These are phyloP conservation scores for Candida sp. DNA, from an alignment of 1,139 yeast genomes.

Conservation along the genomic window DNA sequence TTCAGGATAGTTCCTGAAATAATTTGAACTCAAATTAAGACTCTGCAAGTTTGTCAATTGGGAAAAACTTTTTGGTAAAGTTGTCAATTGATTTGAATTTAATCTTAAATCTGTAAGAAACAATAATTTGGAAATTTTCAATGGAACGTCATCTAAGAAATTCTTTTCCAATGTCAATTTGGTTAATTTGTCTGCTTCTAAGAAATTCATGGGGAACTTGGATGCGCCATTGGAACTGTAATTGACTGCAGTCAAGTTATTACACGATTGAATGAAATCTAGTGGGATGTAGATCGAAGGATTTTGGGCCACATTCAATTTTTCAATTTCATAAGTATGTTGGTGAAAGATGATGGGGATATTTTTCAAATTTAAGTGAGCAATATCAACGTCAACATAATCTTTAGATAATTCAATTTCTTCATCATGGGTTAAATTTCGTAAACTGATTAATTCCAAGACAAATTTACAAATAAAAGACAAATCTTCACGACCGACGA, in stretches of 20 bases:
- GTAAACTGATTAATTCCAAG: slow-evolving; percentile 67
- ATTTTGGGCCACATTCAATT: slow-evolving; percentile 81
- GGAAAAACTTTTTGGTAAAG: slow-evolving; percentile 62
- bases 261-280: slow-evolving; percentile 83
- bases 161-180: slow-evolving; percentile 78
- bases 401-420: slow-evolving; percentile 63
- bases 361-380: slow-evolving; percentile 73
- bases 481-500: slow-evolving; percentile 84
- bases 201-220: slow-evolving; percentile 68
- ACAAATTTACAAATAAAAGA: slow-evolving; percentile 84
- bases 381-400: slow-evolving; percentile 72
- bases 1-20: slow-evolving; percentile 65
- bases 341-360: slow-evolving; percentile 83
- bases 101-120: slow-evolving; percentile 57
- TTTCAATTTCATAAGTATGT: slow-evolving; percentile 78
- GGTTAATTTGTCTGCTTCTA: slow-evolving; percentile 66
- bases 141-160: slow-evolving; percentile 62
- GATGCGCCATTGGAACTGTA: slow-evolving; percentile 75
- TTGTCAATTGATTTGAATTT: slow-evolving; percentile 69
- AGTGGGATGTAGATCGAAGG: slow-evolving; percentile 82
- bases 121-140: slow-evolving; percentile 48
- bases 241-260: slow-evolving; percentile 62
- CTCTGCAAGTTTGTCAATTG: slow-evolving; percentile 52
- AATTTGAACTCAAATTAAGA: slow-evolving; percentile 79
- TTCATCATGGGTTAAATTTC: slow-evolving; percentile 66